A percentile compares a stretch with the other conserved stretches of the same genome.
Evolutionary conservation across 2,329 filamentous ascomycete species (phyloP).

Genomic region (Fusarium redolens): DNA sequence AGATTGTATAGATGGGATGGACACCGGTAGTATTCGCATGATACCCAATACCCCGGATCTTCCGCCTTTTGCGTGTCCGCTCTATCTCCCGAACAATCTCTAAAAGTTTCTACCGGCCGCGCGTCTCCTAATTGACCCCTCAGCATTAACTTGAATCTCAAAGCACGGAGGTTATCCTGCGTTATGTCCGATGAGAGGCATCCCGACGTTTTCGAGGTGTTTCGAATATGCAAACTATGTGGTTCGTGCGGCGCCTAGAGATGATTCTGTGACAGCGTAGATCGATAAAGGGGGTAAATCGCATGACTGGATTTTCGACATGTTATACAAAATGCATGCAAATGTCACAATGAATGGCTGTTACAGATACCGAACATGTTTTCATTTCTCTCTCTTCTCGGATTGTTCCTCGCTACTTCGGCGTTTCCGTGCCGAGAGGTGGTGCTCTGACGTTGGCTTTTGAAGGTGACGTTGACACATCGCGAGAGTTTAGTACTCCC

Average conservation of each 20-base stretch:
- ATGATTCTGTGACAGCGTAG: background rate
- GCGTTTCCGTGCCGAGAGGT: constrained; percentile 30
- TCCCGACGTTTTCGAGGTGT: constrained; percentile 8
- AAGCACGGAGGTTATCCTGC: background rate
- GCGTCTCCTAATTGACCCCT: constrained; percentile 8
- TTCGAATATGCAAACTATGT: constrained; percentile 14
- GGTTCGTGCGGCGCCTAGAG: constrained; percentile 7
- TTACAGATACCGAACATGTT: background rate
- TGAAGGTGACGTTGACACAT: constrained; percentile 33
- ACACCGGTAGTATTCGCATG: background rate
- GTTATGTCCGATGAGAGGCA: background rate
- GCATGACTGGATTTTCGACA: background rate
- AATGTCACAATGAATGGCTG: background rate
- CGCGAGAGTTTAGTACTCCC: constrained; percentile 16
- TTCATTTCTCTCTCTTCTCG: background rate
- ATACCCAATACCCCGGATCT: background rate
- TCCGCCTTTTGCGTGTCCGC: background rate
- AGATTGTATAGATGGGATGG: background rate
- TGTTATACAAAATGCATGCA: background rate
- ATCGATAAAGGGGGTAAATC: background rate
- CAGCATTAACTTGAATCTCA: background rate
- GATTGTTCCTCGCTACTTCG: constrained; percentile 20
- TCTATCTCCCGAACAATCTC: background rate
- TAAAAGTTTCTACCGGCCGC: constrained; percentile 9
- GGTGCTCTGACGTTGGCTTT: constrained; percentile 33